Percentiles rank a stretch among this genome's conserved stretches.
Evolutionary conservation across 129 eudicot genomes (phyloP).

Genomic region (Pittosporum tobira): DNA sequence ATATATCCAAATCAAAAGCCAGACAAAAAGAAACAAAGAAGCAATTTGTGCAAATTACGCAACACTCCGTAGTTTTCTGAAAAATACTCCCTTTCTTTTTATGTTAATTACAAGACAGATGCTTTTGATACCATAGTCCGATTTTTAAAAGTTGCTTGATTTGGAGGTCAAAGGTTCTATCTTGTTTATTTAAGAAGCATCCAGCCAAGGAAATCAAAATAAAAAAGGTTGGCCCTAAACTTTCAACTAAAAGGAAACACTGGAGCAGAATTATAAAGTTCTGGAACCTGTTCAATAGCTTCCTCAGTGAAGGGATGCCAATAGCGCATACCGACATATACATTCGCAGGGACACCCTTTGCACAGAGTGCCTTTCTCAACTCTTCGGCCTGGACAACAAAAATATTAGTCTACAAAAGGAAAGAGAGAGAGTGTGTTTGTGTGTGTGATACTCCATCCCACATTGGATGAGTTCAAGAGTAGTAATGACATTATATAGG

Average conservation of each 20-base stretch:
- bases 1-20: background rate
- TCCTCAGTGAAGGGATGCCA: slow-evolving; percentile 99
- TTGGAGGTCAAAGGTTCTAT: background rate
- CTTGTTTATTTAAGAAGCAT: too few relatives aligned
- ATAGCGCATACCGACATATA: slow-evolving; percentile 97
- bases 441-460: too few relatives aligned
- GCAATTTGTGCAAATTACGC: too few relatives aligned
- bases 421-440: too few relatives aligned
- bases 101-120: background rate
- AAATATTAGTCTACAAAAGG: background rate
- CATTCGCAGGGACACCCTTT: slow-evolving; percentile 89
- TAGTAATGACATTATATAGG: too few relatives aligned
- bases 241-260: background rate
- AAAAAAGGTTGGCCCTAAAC: too few relatives aligned
- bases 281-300: slow-evolving; percentile 84
- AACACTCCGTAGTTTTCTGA: too few relatives aligned
- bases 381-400: slow-evolving; percentile 63
- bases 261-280: background rate
- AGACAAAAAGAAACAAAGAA: too few relatives aligned
- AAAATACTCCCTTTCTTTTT: background rate
- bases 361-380: slow-evolving; percentile 72
- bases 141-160: background rate
- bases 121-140: background rate
- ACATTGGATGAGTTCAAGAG: too few relatives aligned
- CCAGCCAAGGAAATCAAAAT: too few relatives aligned